Evolutionary conservation across 179 eudicot genomes (phyloP), one percentile per base, ranked within the genome.

Genomic region (Dionaea muscipula): DNA sequence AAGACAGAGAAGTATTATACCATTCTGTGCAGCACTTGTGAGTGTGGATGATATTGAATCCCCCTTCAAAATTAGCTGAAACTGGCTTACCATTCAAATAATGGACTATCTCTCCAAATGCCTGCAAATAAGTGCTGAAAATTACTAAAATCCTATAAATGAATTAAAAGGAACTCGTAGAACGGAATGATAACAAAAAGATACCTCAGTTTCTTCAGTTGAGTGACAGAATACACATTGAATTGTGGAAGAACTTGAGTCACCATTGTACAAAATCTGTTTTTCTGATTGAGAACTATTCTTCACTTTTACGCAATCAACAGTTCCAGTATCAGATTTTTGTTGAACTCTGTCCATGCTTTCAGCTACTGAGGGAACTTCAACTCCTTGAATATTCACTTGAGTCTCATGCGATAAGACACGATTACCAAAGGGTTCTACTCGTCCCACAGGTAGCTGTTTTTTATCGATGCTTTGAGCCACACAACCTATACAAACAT

Each of bases 11-110:
- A 35, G 53, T 5, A 54, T 53, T 56, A 31, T 80, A 91, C 96
- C 99, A 87, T 75, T 87, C 96, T 15, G 83, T 56, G 59, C 99
- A 91, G 63, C 66, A 65, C 62, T 75, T 84, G 72, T 91, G 99
- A 1, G 79, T 76, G 56, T 81, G 93, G 53, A 84, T 71, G 66
- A 78, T 66, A 56, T 61, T 64, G 47, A 61, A 56, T 56, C 67
- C 84, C 49, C 73, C 82, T 38, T 47, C 55, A 49, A 71, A 55
- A 73, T 70, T 72, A 27, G 62, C 71, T 23, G 67, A 35, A 55
- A 84, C 91, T 46, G 77, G 78, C 71, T 75, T 84, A 52, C 99
- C 94, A 36, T 76, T 59, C 46, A 73, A 64, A 57, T 82, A 93
- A 68, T 76, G 84, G 48, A 75, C 60, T 83, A 87, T 82, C 68